Conservation (phyloP, 2,329 filamentous ascomycete genomes). For the Aspergillus sp. region DNA sequence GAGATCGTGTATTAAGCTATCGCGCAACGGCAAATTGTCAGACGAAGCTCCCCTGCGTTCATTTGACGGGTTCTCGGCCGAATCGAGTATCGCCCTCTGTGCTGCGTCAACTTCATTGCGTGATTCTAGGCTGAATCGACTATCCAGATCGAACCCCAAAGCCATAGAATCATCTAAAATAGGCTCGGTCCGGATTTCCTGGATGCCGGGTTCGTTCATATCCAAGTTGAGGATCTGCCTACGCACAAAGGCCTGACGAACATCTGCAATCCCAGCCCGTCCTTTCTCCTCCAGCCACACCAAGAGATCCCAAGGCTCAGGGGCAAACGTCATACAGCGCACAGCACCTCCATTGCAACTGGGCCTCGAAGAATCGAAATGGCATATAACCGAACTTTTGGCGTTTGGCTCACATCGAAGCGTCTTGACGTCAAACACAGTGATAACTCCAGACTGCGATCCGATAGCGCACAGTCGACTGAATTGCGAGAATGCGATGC, state of each 20-base stretch:
- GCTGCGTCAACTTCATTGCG: conserved; percentile 22
- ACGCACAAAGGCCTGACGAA: conserved; percentile 47
- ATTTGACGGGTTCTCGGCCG: conserved; percentile 23
- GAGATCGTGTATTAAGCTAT: conserved; percentile 39
- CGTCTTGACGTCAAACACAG: conserved; percentile 43
- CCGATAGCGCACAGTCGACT: conserved; percentile 51
- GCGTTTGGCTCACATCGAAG: conserved; percentile 27
- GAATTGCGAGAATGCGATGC: conserved; percentile 50
- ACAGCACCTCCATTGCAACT: conserved; percentile 73
- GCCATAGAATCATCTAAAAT: conserved; percentile 27
- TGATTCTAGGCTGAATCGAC: conserved; percentile 14
- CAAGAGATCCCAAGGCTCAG: conserved; percentile 83
- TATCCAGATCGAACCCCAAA: conserved; percentile 24
- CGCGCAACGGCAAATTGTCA: conserved; percentile 32
- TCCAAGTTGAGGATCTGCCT: conserved; percentile 44
- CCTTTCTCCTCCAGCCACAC: conserved; percentile 89
- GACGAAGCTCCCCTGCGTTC: conserved; percentile 19
- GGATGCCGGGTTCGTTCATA: conserved; percentile 30
- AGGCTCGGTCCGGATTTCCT: conserved; percentile 34
- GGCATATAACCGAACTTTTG: conserved; percentile 60
- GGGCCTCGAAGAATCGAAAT: conserved; percentile 75
- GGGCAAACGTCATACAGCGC: conserved; percentile 87
- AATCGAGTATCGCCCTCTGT: conserved; percentile 25
- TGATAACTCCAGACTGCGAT: conserved; percentile 50
- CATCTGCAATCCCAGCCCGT: conserved; percentile 47